phyloP scores from a whole-genome alignment of 2,329 filamentous ascomycete species.

The Botrytis squamosa region DNA sequence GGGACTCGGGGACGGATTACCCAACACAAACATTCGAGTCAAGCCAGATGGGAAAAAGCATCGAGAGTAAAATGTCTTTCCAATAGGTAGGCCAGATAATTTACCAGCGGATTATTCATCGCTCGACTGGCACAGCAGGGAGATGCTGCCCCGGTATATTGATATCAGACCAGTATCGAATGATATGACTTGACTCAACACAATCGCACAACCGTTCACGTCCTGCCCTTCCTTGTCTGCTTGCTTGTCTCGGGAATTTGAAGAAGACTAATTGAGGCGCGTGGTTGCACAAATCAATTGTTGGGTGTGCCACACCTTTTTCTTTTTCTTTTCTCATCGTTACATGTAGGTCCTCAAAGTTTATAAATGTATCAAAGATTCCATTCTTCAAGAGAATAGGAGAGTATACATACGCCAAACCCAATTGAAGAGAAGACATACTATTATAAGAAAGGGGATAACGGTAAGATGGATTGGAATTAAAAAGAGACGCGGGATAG shows the following conservation, averaged over 20 bases:
- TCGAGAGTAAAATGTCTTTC: background rate
- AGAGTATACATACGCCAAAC: background rate
- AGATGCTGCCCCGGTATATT: background rate
- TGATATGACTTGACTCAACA: background rate
- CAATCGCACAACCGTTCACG: background rate
- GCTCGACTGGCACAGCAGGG: background rate
- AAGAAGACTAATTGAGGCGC: background rate
- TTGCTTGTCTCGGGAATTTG: background rate
- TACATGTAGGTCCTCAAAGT: background rate
- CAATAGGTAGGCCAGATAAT: background rate
- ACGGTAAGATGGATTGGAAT: background rate
- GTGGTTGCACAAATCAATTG: background rate
- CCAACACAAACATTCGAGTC: background rate
- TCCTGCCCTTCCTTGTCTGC: background rate
- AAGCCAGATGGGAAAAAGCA: background rate
- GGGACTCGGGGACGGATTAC: background rate
- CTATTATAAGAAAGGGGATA: background rate
- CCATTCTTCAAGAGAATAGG: background rate
- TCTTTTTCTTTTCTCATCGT: background rate
- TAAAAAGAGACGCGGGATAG: background rate
- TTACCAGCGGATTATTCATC: background rate
- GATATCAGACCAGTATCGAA: background rate
- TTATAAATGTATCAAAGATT: background rate
- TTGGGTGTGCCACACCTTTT: slow-evolving; percentile 2
- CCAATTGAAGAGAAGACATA: background rate